phyloP scores from a whole-genome alignment of 306 rosid genomes.

The Sicyos baderoa region DNA sequence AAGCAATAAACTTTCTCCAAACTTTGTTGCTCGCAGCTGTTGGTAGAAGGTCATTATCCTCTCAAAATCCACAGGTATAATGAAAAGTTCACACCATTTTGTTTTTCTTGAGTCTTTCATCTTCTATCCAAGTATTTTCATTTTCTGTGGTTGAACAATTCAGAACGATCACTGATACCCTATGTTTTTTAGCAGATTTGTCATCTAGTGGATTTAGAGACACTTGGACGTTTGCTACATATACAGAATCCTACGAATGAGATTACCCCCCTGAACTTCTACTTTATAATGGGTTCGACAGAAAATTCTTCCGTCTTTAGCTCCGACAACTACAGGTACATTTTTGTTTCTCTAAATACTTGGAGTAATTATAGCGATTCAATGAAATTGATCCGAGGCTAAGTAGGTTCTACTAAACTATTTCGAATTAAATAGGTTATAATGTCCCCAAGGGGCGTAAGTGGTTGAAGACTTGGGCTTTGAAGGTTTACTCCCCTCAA shows the following conservation, averaged over 20 bases:
- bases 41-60: slow-evolving; percentile 32
- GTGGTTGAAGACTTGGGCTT: too few species aligned
- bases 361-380: background rate
- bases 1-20: slow-evolving; percentile 57
- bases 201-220: slow-evolving; percentile 55
- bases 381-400: background rate
- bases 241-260: slow-evolving; percentile 35
- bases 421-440: background rate
- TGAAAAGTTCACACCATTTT: slow-evolving; percentile 16
- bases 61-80: slow-evolving; percentile 56
- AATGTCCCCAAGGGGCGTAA: too few species aligned
- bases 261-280: slow-evolving; percentile 54
- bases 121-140: background rate
- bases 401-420: background rate
- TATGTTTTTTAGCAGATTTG: slow-evolving; percentile 36
- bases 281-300: slow-evolving; percentile 48
- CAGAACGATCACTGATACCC: slow-evolving; percentile 13
- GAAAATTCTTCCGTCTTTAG: slow-evolving; percentile 47
- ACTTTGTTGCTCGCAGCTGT: slow-evolving; percentile 47
- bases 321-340: slow-evolving; percentile 65
- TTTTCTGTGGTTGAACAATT: slow-evolving; percentile 18
- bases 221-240: slow-evolving; percentile 42
- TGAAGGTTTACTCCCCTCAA: too few species aligned
- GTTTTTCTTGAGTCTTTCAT: background rate
- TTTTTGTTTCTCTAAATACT: background rate